Evolutionary conservation across 768 basidiomycete genomes (phyloP).

Genomic region (Russula griseocarnosa): DNA sequence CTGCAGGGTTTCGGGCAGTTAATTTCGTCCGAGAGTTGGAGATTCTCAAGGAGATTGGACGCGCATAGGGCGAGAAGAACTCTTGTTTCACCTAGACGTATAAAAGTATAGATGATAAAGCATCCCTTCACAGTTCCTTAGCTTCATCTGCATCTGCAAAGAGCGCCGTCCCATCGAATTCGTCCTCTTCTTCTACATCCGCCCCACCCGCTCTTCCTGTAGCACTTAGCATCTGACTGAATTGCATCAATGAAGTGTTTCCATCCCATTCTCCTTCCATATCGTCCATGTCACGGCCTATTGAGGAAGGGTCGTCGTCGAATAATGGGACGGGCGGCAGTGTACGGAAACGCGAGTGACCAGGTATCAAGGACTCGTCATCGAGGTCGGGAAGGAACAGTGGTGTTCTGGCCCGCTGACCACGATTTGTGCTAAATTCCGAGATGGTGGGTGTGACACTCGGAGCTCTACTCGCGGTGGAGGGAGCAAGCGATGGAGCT

Average conservation of each 20-base stretch:
- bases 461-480: constrained; percentile 33
- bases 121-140: constrained; percentile 45
- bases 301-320: constrained; percentile 34
- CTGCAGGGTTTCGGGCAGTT: constrained; percentile 73
- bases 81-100: constrained; percentile 5
- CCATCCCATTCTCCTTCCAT: constrained; percentile 38
- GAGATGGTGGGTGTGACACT: constrained; percentile 38
- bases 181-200: constrained; percentile 68
- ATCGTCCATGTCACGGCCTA: constrained; percentile 30
- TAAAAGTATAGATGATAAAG: constrained; percentile 21
- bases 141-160: constrained; percentile 83
- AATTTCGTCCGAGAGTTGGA: constrained; percentile 57
- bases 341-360: constrained; percentile 32
- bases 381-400: constrained; percentile 70
- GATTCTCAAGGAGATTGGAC: constrained; percentile 75
- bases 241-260: constrained; percentile 60
- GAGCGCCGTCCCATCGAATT: constrained; percentile 66
- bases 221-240: constrained; percentile 67
- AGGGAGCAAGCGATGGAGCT: constrained; percentile 35
- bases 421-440: constrained; percentile 28
- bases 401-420: constrained; percentile 53
- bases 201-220: constrained; percentile 54
- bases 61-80: constrained; percentile 43
- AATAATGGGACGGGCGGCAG: constrained; percentile 45
- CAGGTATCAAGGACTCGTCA: constrained; percentile 42